phyloP scores from a whole-genome alignment of 495 filamentous ascomycete species.

The Penicillium ochrochloron region DNA sequence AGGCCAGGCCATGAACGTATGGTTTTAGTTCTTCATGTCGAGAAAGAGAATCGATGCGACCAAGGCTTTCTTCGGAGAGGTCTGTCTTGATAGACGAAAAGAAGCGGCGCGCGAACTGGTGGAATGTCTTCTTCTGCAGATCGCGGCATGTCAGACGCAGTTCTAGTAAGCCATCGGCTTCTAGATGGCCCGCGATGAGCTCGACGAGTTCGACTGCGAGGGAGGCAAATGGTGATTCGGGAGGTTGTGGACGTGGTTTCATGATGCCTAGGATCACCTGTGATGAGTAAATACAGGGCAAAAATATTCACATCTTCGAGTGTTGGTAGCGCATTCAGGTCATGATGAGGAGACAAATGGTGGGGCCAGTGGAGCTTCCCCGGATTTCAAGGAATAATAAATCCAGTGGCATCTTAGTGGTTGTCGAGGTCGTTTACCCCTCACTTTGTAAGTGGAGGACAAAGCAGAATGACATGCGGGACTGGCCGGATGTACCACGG shows the following conservation, averaged over 20 bases:
- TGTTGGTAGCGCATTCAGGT: neutral
- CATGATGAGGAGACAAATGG: slow-evolving; percentile 1
- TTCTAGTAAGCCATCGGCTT: slow-evolving; percentile 19
- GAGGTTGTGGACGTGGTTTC: neutral
- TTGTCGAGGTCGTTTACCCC: slow-evolving; percentile 16
- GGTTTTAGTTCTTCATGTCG: slow-evolving; percentile 22
- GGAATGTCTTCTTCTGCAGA: slow-evolving; percentile 34
- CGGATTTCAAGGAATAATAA: slow-evolving; percentile 19
- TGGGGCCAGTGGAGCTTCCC: slow-evolving; percentile 29
- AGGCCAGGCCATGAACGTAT: slow-evolving; percentile 30
- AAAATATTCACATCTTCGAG: neutral
- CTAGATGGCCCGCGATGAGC: slow-evolving; percentile 23
- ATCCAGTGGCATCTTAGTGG: slow-evolving; percentile 10
- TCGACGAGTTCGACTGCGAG: slow-evolving; percentile 34
- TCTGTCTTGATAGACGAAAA: slow-evolving; percentile 34
- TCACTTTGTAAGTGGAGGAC: slow-evolving; percentile 22
- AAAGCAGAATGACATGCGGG: slow-evolving; percentile 5
- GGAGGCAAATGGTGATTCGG: slow-evolving; percentile 8
- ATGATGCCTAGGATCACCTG: neutral
- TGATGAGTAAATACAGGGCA: neutral
- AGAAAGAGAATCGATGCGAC: slow-evolving; percentile 27
- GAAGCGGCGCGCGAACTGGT: slow-evolving; percentile 32
- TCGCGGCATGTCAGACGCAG: slow-evolving; percentile 32
- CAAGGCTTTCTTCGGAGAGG: slow-evolving; percentile 31
- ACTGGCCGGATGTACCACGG: slow-evolving; percentile 7